phyloP scores from a whole-genome alignment of 352 stramenopile species.

The Phytophthora pseudosyringae region DNA sequence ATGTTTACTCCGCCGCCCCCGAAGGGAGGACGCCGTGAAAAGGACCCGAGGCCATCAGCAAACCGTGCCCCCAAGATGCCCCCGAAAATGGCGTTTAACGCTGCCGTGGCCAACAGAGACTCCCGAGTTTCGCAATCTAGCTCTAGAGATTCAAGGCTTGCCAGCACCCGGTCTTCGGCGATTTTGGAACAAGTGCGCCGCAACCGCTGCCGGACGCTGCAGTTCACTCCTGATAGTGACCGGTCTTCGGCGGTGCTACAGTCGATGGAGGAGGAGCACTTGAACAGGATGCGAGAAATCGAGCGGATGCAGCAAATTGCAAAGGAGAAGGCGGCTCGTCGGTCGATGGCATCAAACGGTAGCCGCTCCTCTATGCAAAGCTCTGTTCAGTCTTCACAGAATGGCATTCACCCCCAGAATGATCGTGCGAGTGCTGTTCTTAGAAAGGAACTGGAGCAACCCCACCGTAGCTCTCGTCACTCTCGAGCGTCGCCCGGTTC shows the following conservation, averaged over 20 bases:
- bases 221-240: slow-evolving; percentile 44
- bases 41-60: slow-evolving; percentile 1
- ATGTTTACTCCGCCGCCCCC: slow-evolving; percentile 31
- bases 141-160: slow-evolving; percentile 30
- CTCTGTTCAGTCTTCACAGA: slow-evolving; percentile 5
- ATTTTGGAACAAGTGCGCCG: slow-evolving; percentile 55
- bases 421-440: slow-evolving; percentile 12
- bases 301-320: slow-evolving; percentile 35
- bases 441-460: slow-evolving; percentile 15
- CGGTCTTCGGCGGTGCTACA: slow-evolving; percentile 42
- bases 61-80: slow-evolving; percentile 23
- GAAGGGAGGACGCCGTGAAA: slow-evolving; percentile 23
- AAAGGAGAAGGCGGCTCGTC: slow-evolving; percentile 31
- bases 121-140: slow-evolving; percentile 26
- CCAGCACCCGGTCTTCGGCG: slow-evolving; percentile 42
- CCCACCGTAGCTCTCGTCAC: slow-evolving; percentile 14
- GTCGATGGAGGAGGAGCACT: slow-evolving; percentile 50
- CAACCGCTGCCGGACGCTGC: slow-evolving; percentile 51
- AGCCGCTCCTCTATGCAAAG: slow-evolving; percentile 26
- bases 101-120: slow-evolving; percentile 22
- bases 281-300: slow-evolving; percentile 53
- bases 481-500: slow-evolving; percentile 4
- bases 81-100: slow-evolving; percentile 19
- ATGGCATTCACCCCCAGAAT: neutral
- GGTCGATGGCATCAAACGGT: slow-evolving; percentile 27